Base-by-base conservation (phyloP, 306 rosid species). In the Casuarina glauca region DNA sequence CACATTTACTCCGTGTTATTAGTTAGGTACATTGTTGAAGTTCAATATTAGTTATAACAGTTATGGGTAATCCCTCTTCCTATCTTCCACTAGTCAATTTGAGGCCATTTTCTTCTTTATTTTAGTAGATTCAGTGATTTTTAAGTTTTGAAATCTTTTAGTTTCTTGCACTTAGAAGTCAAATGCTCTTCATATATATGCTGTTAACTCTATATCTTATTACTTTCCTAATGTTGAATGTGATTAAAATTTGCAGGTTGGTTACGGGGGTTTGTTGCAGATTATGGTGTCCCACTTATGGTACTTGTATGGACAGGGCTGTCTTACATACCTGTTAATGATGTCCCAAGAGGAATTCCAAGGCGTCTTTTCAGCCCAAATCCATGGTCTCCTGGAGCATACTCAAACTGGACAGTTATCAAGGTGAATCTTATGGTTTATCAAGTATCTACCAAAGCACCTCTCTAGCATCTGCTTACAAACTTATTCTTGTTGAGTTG, bases 271-370 rank as follows among this genome's bases (percentile, higher is more conserved):
- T 83, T 90, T 54, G 84, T 94, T 39, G 92, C 97, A 9, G 98
- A 94, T 84, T 94, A 94, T 83, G 98, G 98, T 85, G 98, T 94
- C 50, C 98, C 98, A 7, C 79, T 94, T 73, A 90, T 94, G 98
- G 89, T 94, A 80, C 91, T 94, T 8, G 73, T 92, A 74, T 94
- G 98, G 98, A 94, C 97, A 71, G 94, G 82, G 52, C 80, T 88
- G 70, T 94, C 98, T 70, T 94, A 94, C 86, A 90, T 94, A 64
- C 98, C 98, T 6, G 87, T 69, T 64, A 94, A 94, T 68, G 72
- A 89, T 26, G 97, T 92, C 71, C 98, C 98, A 38, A 88, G 61
- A 74, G 98, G 98, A 84, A 76, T 94, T 84, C 98, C 98, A 3
- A 88, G 98, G 76, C 86, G 98, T 51, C 97, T 94, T 89, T 89